A percentile compares a stretch with the other conserved stretches of the same genome.
Conservation (phyloP, 805 yeast genomes). For the Schwanniomyces polymorphus region DNA sequence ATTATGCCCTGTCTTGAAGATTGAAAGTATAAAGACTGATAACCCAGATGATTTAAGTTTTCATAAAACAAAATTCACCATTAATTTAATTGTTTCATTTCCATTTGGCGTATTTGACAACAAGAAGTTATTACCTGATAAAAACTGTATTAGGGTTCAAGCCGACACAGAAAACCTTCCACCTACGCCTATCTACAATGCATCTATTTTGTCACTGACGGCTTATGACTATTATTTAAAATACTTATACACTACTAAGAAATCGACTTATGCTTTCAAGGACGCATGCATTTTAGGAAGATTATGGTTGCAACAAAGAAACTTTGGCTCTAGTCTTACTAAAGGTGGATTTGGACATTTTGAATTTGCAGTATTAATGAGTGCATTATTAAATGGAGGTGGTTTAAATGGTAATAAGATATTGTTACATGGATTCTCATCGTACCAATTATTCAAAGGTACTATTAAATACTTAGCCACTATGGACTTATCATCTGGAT, state of each 20-base stretch:
- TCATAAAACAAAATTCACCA: constrained; percentile 65
- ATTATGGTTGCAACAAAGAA: constrained; percentile 88
- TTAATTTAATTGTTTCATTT: constrained; percentile 73
- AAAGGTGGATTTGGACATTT: constrained; percentile 90
- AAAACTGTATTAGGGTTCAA: constrained; percentile 79
- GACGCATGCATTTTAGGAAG: constrained; percentile 88
- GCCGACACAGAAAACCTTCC: constrained; percentile 45
- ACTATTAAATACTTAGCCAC: constrained; percentile 78
- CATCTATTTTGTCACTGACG: constrained; percentile 71
- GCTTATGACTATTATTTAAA: constrained; percentile 70
- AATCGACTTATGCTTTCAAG: constrained; percentile 74
- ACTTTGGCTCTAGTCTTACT: constrained; percentile 61
- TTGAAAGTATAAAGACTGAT: constrained; percentile 55
- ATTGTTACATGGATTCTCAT: constrained; percentile 82
- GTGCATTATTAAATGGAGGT: constrained; percentile 82
- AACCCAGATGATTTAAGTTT: constrained; percentile 53
- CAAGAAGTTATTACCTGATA: constrained; percentile 75
- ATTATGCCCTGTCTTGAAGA: constrained; percentile 69
- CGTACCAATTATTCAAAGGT: constrained; percentile 92
- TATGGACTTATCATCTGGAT: constrained; percentile 69
- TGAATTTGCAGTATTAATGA: constrained; percentile 81
- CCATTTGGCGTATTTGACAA: constrained; percentile 70
- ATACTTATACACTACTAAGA: constrained; percentile 72
- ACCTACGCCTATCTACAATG: constrained; percentile 87
- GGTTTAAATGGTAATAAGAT: constrained; percentile 74